Conservation (phyloP, 441 rosid species). For the Croton setiger region DNA sequence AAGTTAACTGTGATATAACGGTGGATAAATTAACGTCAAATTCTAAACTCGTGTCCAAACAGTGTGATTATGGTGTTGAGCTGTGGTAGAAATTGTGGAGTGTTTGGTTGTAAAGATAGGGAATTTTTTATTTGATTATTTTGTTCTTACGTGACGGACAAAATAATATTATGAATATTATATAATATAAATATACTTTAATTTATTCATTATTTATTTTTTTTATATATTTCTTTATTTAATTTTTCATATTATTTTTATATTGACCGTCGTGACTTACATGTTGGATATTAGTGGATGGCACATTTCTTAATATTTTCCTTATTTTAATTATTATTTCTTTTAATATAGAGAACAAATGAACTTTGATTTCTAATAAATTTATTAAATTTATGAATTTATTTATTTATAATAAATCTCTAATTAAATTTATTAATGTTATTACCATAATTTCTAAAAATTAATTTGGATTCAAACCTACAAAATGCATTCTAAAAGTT, state of each 20-base stretch:
- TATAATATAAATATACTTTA: not conserved
- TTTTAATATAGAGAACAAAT: no score
- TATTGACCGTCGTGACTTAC: not conserved
- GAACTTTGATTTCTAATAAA: no score
- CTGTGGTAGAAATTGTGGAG: constrained; percentile 36
- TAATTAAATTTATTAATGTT: no score
- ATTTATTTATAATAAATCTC: no score
- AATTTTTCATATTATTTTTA: no score
- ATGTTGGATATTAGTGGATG: not conserved
- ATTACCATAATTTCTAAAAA: no score
- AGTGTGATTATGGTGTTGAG: constrained; percentile 54
- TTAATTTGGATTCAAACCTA: no score
- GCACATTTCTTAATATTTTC: not conserved
- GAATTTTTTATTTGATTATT: not conserved
- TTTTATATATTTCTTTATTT: no score
- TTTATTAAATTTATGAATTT: no score
- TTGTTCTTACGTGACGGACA: not conserved
- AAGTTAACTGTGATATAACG: constrained; percentile 60
- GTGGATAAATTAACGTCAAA: constrained; percentile 58
- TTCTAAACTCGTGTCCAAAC: constrained; percentile 43
- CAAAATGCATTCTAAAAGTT: no score
- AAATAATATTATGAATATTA: not conserved
- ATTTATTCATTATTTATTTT: not conserved
- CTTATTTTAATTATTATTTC: no score
- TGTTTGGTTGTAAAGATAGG: constrained; percentile 11